Conservation (phyloP, 202 grass and related monocot species). For the Zoysia matrella region DNA sequence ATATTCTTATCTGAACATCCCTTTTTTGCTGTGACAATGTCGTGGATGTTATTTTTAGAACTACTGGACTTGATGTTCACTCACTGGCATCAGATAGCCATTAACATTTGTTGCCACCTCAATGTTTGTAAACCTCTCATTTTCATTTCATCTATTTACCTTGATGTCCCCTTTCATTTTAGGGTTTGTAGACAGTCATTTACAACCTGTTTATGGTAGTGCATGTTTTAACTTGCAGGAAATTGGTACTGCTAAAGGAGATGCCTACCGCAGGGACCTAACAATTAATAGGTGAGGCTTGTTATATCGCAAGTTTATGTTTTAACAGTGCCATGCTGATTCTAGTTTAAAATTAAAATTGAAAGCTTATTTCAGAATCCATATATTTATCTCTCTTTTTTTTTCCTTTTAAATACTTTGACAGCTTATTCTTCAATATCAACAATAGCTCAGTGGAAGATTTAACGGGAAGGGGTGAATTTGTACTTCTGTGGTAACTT, state of each 20-base stretch:
- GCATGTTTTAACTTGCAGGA: conserved; percentile 35
- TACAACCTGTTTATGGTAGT: conserved; percentile 21
- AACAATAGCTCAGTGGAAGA: conserved; percentile 89
- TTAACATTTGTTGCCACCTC: conserved; percentile 11
- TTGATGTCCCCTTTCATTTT: not conserved
- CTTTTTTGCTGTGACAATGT: not conserved
- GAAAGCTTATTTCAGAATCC: not conserved
- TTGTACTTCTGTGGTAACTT: conserved; percentile 26
- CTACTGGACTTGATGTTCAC: conserved; percentile 11
- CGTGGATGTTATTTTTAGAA: conserved; percentile 1
- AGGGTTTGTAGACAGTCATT: not conserved
- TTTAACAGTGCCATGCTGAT: conserved; percentile 30
- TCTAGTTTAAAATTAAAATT: conserved; percentile 1
- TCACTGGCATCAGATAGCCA: not conserved
- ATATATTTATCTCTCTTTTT: conserved; percentile 26
- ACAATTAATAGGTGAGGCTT: conserved; percentile 83
- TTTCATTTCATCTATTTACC: conserved; percentile 11
- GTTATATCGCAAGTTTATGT: conserved; percentile 1
- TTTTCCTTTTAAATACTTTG: conserved; percentile 4
- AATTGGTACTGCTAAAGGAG: conserved; percentile 48
- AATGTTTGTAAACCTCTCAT: conserved; percentile 34
- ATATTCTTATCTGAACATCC: not conserved
- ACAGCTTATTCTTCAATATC: conserved; percentile 93
- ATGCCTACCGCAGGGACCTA: conserved; percentile 90
- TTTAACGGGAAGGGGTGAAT: conserved; percentile 84